A percentile compares a stretch with the other conserved stretches of the same genome.
phyloP scores from a whole-genome alignment of 2,329 filamentous ascomycete species.

The Cordyceps cateniannulata region DNA sequence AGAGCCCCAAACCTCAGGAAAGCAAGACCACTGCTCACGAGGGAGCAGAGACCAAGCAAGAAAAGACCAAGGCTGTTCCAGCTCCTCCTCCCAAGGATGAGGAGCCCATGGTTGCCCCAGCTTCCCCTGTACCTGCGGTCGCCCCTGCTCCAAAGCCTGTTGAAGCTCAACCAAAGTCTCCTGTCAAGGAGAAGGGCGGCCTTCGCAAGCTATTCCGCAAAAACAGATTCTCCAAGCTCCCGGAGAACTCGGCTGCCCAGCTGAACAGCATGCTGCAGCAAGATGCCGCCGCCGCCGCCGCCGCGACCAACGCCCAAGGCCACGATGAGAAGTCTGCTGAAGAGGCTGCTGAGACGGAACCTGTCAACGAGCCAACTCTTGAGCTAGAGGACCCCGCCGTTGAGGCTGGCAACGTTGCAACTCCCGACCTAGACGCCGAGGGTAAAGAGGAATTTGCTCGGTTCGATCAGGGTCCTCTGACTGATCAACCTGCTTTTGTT shows the following conservation, averaged over 20 bases:
- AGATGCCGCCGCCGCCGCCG: conserved; percentile 20
- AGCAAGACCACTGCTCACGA: not conserved
- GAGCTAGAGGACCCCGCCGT: conserved; percentile 6
- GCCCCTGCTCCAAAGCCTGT: conserved; percentile 22
- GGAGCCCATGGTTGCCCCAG: conserved; percentile 11
- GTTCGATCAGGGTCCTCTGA: conserved; percentile 85
- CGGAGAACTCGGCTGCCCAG: conserved; percentile 46
- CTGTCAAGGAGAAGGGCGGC: conserved; percentile 39
- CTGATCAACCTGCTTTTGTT: conserved; percentile 78
- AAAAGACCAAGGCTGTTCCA: not conserved
- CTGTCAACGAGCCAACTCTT: conserved; percentile 6
- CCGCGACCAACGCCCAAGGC: conserved; percentile 18
- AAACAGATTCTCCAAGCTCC: conserved; percentile 51
- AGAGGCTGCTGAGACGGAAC: not conserved
- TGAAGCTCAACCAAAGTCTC: conserved; percentile 1
- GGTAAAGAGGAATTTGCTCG: conserved; percentile 54
- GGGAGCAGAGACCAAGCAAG: not conserved
- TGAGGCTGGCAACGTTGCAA: conserved; percentile 50
- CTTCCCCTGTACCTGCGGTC: conserved; percentile 25
- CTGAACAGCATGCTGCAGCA: conserved; percentile 44
- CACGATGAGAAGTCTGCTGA: conserved; percentile 9
- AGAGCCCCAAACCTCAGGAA: not conserved
- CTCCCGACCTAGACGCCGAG: conserved; percentile 51
- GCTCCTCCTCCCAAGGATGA: conserved; percentile 21
- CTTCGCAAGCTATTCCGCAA: conserved; percentile 63